Evolutionary conservation across 768 basidiomycete species (phyloP).

Genomic region (Lentinula raphanica): DNA sequence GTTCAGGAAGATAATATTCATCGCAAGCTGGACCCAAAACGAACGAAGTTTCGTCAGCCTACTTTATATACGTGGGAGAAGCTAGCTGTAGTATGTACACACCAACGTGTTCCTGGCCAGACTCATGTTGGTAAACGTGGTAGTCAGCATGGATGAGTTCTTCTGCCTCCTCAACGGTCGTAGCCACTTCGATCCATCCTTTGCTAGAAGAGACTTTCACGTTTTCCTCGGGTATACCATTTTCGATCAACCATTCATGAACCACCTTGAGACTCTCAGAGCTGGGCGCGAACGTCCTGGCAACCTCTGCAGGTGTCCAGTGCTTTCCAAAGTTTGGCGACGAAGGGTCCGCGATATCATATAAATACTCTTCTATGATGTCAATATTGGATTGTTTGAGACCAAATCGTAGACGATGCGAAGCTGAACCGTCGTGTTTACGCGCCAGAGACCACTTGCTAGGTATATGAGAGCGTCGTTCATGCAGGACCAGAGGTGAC

Average conservation of each 20-base stretch:
- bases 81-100: slow-evolving; percentile 12
- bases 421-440: slow-evolving; percentile 23
- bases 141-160: slow-evolving; percentile 36
- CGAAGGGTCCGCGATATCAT: slow-evolving; percentile 36
- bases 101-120: slow-evolving; percentile 34
- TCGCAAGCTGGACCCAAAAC: slow-evolving; percentile 31
- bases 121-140: slow-evolving; percentile 34
- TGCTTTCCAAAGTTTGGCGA: slow-evolving; percentile 43
- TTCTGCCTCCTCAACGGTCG: slow-evolving; percentile 40
- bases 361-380: slow-evolving; percentile 33
- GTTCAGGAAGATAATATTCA: slow-evolving; percentile 34
- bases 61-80: background rate
- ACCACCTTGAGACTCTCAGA: slow-evolving; percentile 30
- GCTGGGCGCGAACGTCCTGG: slow-evolving; percentile 38
- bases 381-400: slow-evolving; percentile 37
- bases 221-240: slow-evolving; percentile 29
- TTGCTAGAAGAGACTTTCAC: slow-evolving; percentile 26
- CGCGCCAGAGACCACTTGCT: slow-evolving; percentile 25
- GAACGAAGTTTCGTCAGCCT: background rate
- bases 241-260: slow-evolving; percentile 32
- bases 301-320: slow-evolving; percentile 35
- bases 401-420: slow-evolving; percentile 41
- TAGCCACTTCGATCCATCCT: slow-evolving; percentile 36
- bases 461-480: slow-evolving; percentile 31
- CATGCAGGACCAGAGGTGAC: slow-evolving; percentile 26